Evolutionary conservation across 2,329 filamentous ascomycete species (phyloP).

Genomic region (Dothiorella sarmentorum): DNA sequence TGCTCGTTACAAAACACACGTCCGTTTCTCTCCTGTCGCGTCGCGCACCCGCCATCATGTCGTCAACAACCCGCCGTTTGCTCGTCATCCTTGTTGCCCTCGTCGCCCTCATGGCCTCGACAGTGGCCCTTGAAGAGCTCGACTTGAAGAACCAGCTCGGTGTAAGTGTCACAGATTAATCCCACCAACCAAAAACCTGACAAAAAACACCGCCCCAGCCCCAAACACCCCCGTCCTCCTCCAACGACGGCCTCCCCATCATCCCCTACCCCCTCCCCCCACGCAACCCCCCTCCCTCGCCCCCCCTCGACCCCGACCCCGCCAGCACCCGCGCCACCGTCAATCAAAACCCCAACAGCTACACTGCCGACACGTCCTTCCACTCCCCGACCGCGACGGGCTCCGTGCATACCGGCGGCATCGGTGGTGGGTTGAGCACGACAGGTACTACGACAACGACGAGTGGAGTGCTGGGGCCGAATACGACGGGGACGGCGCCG

Average conservation of each 20-base stretch:
- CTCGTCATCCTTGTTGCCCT: neutral
- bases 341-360: no score
- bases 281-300: no score
- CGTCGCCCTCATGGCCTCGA: neutral
- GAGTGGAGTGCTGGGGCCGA: neutral
- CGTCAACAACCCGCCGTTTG: neutral
- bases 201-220: no score
- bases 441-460: neutral
- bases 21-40: neutral
- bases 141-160: neutral
- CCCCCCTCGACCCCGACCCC: neutral
- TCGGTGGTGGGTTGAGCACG: neutral
- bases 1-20: neutral
- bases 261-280: no score
- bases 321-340: neutral
- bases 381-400: neutral
- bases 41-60: neutral
- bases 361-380: neutral
- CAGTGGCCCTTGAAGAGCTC: neutral
- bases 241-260: no score
- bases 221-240: no score
- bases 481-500: conserved; percentile 7
- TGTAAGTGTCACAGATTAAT: neutral
- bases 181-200: neutral
- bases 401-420: conserved; percentile 5